Evolutionary conservation across 2,329 filamentous ascomycete genomes (phyloP).

Genomic region (Hortaea sp.): DNA sequence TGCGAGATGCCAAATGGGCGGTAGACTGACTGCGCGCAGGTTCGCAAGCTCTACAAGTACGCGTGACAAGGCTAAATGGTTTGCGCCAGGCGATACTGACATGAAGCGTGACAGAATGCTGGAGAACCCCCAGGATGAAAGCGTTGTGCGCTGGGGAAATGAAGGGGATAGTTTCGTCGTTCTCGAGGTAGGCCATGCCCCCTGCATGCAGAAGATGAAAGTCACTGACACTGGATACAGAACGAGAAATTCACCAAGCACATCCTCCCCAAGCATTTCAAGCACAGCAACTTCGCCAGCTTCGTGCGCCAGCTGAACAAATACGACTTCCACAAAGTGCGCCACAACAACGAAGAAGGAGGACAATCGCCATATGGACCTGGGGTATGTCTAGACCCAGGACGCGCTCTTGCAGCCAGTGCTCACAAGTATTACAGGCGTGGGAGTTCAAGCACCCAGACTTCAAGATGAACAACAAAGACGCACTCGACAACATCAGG

Average conservation of each 20-base stretch:
- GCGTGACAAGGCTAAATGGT: slow-evolving; percentile 17
- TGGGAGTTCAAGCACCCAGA: slow-evolving; percentile 98
- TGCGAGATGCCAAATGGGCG: slow-evolving; percentile 33
- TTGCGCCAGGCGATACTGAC: slow-evolving; percentile 2
- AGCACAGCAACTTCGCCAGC: slow-evolving; percentile 77
- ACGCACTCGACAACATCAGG: slow-evolving; percentile 91
- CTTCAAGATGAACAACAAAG: slow-evolving; percentile 91
- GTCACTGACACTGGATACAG: slow-evolving; percentile 37
- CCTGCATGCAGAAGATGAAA: background rate
- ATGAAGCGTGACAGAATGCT: slow-evolving; percentile 60
- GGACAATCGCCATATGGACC: slow-evolving; percentile 71
- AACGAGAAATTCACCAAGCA: slow-evolving; percentile 97
- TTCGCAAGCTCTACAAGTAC: slow-evolving; percentile 98
- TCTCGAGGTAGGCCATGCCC: slow-evolving; percentile 61
- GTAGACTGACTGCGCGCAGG: slow-evolving; percentile 42
- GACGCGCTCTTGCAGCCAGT: background rate
- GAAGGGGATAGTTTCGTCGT: slow-evolving; percentile 95
- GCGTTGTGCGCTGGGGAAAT: slow-evolving; percentile 91
- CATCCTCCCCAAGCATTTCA: slow-evolving; percentile 96
- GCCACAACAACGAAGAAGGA: slow-evolving; percentile 79
- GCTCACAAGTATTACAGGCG: slow-evolving; percentile 44
- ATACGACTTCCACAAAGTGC: slow-evolving; percentile 84
- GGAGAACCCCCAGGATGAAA: slow-evolving; percentile 84
- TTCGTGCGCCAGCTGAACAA: slow-evolving; percentile 61
- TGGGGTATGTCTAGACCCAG: slow-evolving; percentile 46